Evolutionary conservation across 2,329 filamentous ascomycete genomes (phyloP), one percentile per base, ranked within the genome.

Genomic region (Capronia coronata): DNA sequence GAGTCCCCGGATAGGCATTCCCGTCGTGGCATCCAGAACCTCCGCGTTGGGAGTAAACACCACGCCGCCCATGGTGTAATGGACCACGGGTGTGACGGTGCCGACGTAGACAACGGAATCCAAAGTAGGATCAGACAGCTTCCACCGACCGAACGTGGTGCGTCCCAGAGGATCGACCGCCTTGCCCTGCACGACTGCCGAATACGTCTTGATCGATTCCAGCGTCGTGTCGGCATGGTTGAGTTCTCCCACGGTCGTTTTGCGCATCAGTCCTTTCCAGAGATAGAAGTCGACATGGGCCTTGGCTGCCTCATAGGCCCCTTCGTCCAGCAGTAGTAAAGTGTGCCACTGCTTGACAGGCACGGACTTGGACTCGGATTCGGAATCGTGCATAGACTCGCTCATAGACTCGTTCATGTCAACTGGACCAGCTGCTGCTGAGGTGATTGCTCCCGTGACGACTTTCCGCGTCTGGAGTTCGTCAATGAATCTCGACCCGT

Each of bases 41-140:
- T 76, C 72, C 1, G 73, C 71, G 38, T 71, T 67, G 5, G 74
- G 67, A 56, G 79, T 76, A 55, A 83, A 78, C 2, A 75, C 68
- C 0, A 75, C 79, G 0, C 80, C 80, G 3, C 80, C 80, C 80
- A 84, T 84, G 1, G 80, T 83, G 58, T 83, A 84, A 59, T 84
- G 80, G 1, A 79, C 71, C 0, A 83, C 77, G 0, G 80, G 80
- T 3, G 81, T 84, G 1, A 84, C 77, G 1, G 63, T 71, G 0
- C 80, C 81, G 0, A 82, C 63, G 51, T 77, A 81, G 0, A 83
- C 68, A 22, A 77, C 70, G 2, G 76, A 70, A 0, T 81, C 75
- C 0, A 70, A 64, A 29, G 68, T 71, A 3, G 69, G 67, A 11
- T 76, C 71, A 0, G 63, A 65, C 13, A 83, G 60, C 1, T 55